phyloP scores from a whole-genome alignment of 2,329 filamentous ascomycete species.

The Aspergillus novoparasiticus region DNA sequence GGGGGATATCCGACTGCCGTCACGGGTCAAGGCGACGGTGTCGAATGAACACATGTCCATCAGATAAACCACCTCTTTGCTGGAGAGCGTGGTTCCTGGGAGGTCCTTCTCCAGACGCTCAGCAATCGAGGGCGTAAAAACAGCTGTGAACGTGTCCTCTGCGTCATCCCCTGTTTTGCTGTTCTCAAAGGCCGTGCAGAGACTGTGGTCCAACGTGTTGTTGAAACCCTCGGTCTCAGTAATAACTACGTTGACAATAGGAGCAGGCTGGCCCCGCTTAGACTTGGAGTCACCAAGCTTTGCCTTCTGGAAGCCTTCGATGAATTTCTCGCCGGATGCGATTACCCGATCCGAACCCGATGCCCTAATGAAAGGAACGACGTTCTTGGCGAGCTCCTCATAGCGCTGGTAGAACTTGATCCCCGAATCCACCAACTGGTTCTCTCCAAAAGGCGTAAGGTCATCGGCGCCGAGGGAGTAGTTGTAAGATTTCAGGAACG shows the following conservation, averaged over 20 bases:
- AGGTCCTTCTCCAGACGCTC: conserved; percentile 70
- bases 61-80: conserved; percentile 65
- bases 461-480: conserved; percentile 72
- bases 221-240: conserved; percentile 68
- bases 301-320: conserved; percentile 68
- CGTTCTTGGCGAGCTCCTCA: conserved; percentile 57
- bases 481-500: conserved; percentile 71
- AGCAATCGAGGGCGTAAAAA: conserved; percentile 70
- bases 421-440: conserved; percentile 74
- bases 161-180: conserved; percentile 49
- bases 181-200: conserved; percentile 71
- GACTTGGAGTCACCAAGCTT: conserved; percentile 48
- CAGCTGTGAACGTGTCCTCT: conserved; percentile 60
- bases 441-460: conserved; percentile 68
- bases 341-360: conserved; percentile 72
- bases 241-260: conserved; percentile 67
- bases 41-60: conserved; percentile 92
- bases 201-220: conserved; percentile 77
- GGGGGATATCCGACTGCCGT: conserved; percentile 58
- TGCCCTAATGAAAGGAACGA: conserved; percentile 71
- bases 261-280: conserved; percentile 50
- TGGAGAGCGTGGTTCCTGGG: conserved; percentile 65
- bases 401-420: conserved; percentile 77
- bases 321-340: conserved; percentile 74
- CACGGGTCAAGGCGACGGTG: conserved; percentile 64